Base-by-base conservation (phyloP, 164 flowering plant genomes). In the Aristolochia californica region DNA sequence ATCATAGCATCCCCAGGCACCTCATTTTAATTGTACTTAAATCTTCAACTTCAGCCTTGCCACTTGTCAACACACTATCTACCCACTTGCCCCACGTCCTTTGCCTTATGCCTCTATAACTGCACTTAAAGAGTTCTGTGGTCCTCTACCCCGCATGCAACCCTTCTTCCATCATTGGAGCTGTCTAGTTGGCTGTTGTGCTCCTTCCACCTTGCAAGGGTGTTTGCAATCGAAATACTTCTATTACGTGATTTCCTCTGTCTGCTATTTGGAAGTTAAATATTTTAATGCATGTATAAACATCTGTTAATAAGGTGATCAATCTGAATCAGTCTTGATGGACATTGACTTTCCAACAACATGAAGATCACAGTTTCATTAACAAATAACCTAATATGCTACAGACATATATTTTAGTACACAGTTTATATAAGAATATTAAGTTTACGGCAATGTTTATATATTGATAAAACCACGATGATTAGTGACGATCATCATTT, bases 21-120 rank as follows among this genome's bases (percentile, higher is more conserved):
- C 21, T n/a, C 55, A 5, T 24, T 24, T 49, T 2, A 9, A 44
- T n/a, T 2, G 22, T 23, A 20, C 12, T 52, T 18, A 24, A 20
- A 5, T 52, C 55, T 0, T 20, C 22, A 17, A 17, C 27, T 4
- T 25, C 55, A 52, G 12, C 27, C 14, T 22, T 52, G 17, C n/a
- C 21, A 20, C 21, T 1, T 48, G 22, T 11, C 5, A 16, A 48
- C 21, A n/a, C 51, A 48, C 22, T 16, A 9, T 48, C 87, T 3
- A 88, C 93, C 93, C 96, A 88, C 63, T 83, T 85, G 1, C 94
- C 96, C 91, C 91, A 88, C 0, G 90, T 84, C 63, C 95, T 75
- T 73, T 89, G 97, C 66, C 97, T 69, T 2, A 87, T 91, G 1
- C 97, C 95, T 64, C 97, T 76, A 78, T 72, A 89, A 12, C 68